Percentiles rank a stretch among this genome's conserved stretches.
phyloP scores from a whole-genome alignment of 2,329 filamentous ascomycete species.

The Phaeosphaeriaceae sp. region DNA sequence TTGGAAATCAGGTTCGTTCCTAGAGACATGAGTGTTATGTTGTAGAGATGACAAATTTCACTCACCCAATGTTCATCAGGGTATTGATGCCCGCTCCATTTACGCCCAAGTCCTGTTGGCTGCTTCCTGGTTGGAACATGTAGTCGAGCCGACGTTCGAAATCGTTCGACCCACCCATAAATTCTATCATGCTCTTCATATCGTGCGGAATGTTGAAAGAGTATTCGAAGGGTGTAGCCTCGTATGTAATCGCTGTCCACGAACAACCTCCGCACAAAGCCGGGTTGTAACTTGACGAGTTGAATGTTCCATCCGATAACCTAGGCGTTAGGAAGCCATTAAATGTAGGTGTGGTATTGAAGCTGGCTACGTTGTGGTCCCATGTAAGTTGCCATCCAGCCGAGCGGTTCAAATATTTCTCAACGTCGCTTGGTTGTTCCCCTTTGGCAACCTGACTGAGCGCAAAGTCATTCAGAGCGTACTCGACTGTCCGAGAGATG shows the following conservation, averaged over 20 bases:
- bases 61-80: slow-evolving; percentile 54
- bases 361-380: slow-evolving; percentile 21
- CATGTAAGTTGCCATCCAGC: slow-evolving; percentile 28
- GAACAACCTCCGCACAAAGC: slow-evolving; percentile 45
- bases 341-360: slow-evolving; percentile 27
- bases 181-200: slow-evolving; percentile 44
- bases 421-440: slow-evolving; percentile 44
- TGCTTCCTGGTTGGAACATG: slow-evolving; percentile 43
- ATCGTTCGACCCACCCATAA: slow-evolving; percentile 43
- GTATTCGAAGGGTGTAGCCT: slow-evolving; percentile 49
- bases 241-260: slow-evolving; percentile 46
- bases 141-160: slow-evolving; percentile 48
- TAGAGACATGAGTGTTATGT: slow-evolving; percentile 26
- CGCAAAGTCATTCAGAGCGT: slow-evolving; percentile 49
- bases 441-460: slow-evolving; percentile 45
- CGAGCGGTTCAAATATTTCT: slow-evolving; percentile 47
- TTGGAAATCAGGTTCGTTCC: slow-evolving; percentile 71
- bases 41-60: no score
- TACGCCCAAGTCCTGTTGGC: slow-evolving; percentile 40
- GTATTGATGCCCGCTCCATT: slow-evolving; percentile 53
- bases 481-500: slow-evolving; percentile 48
- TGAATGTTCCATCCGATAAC: slow-evolving; percentile 24
- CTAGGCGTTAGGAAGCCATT: slow-evolving; percentile 29
- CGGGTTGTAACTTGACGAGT: slow-evolving; percentile 42
- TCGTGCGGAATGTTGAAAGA: slow-evolving; percentile 49